Conservation (phyloP, 352 stramenopile species). For the Globisporangium abappressorium region DNA sequence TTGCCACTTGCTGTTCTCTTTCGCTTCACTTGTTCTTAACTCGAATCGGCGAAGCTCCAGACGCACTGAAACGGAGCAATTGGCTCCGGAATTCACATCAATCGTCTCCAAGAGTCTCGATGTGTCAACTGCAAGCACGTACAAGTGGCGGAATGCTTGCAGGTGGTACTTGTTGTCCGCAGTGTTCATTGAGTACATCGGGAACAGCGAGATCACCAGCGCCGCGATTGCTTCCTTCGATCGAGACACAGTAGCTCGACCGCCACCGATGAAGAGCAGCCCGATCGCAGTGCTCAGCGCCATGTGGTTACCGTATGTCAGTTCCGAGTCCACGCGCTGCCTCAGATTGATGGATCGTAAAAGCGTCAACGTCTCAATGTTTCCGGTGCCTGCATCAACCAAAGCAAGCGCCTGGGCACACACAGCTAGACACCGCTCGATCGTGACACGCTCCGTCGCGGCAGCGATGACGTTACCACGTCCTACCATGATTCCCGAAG, state of each 20-base stretch:
- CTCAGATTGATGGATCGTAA: constrained; percentile 86
- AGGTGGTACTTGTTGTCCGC: constrained; percentile 94
- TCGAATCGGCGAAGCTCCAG: constrained; percentile 32
- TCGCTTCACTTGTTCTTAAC: neutral
- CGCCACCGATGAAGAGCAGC: constrained; percentile 95
- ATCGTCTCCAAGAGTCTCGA: constrained; percentile 71
- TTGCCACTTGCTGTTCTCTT: constrained; percentile 12
- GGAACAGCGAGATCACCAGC: constrained; percentile 94
- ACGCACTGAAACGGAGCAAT: constrained; percentile 42
- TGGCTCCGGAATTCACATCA: constrained; percentile 56
- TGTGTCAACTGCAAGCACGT: constrained; percentile 81
- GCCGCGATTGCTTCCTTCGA: constrained; percentile 90
- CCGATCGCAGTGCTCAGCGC: constrained; percentile 92
- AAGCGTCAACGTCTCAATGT: constrained; percentile 91
- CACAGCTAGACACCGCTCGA: constrained; percentile 93
- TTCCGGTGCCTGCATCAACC: constrained; percentile 95
- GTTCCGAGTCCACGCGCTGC: constrained; percentile 71
- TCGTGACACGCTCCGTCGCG: constrained; percentile 77
- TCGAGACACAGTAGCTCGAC: constrained; percentile 89
- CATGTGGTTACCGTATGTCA: constrained; percentile 97
- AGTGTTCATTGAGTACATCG: constrained; percentile 90
- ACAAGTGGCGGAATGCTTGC: constrained; percentile 90
- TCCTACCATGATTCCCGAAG: constrained; percentile 23
- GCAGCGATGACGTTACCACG: constrained; percentile 46
- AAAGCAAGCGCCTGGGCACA: constrained; percentile 92